Base-by-base conservation (phyloP, 805 yeast species). In the Teunomyces barrocoloradensis region DNA sequence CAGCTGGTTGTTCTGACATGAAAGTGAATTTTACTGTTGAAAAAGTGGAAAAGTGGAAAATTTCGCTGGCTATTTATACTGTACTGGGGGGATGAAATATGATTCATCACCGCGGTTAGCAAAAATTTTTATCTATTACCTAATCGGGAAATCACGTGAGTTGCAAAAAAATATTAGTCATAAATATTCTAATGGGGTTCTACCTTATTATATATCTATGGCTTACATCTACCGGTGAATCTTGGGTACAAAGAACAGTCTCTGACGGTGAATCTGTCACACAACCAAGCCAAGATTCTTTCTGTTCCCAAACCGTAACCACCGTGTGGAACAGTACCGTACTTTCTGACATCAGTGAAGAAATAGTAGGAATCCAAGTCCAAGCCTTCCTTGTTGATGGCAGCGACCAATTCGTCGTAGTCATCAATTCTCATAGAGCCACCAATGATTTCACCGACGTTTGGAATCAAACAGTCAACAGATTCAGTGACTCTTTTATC, bases 261-360 rank as follows among this genome's bases (percentile, higher is more conserved):
- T 75, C 99, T 87, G 53, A 94, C 99, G 29, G 99, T 95, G 78
- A 82, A 94, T 72, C 99, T 81, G 81, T 91, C 85, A 76, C 97
- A 90, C 65, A 94, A 79, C 99, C 99, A 94, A 34, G 99, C 99
- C 58, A 94, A 79, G 63, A 94, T 89, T 74, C 99, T 87, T 76
- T 94, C 99, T 30, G 97, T 89, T 57, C 99, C 99, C 56, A 94
- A 73, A 63, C 99, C 99, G 74, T 94, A 94, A 57, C 99, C 99
- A 69, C 99, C 99, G 66, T 94, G 99, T 35, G 97, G 97, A 73
- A 89, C 87, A 10, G 97, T 86, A 69, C 99, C 99, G 73, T 94
- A 94, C 73, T 87, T 85, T 73, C 99, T 84, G 74, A 87, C 92
- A 66, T 94, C 99, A 49, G 82, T 81, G 73, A 88, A 95, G 97